Percentiles rank a stretch among this genome's conserved stretches.
These are phyloP conservation scores for Zizania palustris DNA, from an alignment of 202 grass and related monocot species.

Conservation along the genomic window DNA sequence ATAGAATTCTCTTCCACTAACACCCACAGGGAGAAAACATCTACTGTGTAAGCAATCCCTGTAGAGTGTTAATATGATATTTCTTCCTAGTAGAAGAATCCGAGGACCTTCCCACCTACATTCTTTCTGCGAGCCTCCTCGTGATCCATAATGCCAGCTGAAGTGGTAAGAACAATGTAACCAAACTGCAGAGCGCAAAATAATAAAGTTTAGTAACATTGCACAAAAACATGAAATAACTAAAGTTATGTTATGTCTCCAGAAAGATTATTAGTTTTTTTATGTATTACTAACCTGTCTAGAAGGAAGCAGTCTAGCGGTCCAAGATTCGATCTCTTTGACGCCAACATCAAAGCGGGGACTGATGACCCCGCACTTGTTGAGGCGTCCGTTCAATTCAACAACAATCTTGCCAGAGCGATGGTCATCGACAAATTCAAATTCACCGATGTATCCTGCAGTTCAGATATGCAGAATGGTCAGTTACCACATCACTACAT, in stretches of 20 bases:
- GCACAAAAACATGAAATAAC: background rate
- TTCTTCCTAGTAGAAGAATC: constrained; percentile 66
- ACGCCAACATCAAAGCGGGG: constrained; percentile 75
- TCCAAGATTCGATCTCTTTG: constrained; percentile 81
- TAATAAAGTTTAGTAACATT: background rate
- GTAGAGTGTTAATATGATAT: background rate
- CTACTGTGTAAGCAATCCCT: background rate
- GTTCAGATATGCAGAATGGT: background rate
- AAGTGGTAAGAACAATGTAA: constrained; percentile 82
- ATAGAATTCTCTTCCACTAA: constrained; percentile 1
- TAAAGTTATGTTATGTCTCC: background rate
- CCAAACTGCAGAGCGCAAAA: constrained; percentile 53
- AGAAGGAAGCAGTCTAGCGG: constrained; percentile 73
- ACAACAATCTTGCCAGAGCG: constrained; percentile 80
- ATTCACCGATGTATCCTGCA: constrained; percentile 77
- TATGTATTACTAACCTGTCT: constrained; percentile 52
- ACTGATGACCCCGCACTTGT: constrained; percentile 84
- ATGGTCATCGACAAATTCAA: constrained; percentile 84
- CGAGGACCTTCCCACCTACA: constrained; percentile 76
- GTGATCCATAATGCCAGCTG: constrained; percentile 82
- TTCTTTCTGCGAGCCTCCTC: constrained; percentile 88
- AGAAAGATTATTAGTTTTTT: background rate
- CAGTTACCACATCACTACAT: background rate
- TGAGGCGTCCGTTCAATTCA: constrained; percentile 68
- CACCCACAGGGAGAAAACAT: background rate